These are phyloP conservation scores for Pelargonium myrrhifolium DNA, from an alignment of 441 rosid species.

Conservation along the genomic window DNA sequence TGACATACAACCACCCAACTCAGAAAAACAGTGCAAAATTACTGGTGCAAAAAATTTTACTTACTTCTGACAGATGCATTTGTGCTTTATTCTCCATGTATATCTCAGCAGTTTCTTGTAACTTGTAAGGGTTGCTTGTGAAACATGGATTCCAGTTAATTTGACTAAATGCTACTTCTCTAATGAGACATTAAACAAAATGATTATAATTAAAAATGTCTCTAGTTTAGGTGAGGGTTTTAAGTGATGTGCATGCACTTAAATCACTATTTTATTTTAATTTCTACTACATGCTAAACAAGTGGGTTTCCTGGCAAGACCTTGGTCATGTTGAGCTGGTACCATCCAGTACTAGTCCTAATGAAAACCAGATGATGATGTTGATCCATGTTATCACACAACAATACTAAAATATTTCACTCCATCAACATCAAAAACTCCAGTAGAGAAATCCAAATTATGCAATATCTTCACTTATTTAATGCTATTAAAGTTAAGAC, in stretches of 20 bases:
- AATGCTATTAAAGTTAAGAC: neutral
- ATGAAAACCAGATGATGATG: neutral
- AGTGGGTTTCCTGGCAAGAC: neutral
- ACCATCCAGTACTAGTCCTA: neutral
- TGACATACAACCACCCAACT: no score
- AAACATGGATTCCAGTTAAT: no score
- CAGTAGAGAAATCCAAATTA: neutral
- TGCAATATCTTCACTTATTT: constrained; percentile 1
- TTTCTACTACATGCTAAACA: neutral
- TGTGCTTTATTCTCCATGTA: no score
- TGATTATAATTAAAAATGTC: no score
- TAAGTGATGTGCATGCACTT: neutral
- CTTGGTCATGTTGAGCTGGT: neutral
- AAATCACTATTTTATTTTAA: neutral
- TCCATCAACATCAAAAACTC: neutral
- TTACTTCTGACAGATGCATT: no score
- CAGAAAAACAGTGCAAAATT: no score
- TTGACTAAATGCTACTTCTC: no score
- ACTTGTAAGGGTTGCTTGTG: no score
- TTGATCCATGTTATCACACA: neutral
- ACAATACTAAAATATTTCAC: neutral
- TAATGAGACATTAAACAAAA: no score
- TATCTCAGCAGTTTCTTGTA: no score
- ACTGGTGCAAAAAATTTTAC: no score
- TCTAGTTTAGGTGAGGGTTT: no score